Evolutionary conservation across 495 filamentous ascomycete species (phyloP).

Genomic region (Polyplosphaeria fusca): DNA sequence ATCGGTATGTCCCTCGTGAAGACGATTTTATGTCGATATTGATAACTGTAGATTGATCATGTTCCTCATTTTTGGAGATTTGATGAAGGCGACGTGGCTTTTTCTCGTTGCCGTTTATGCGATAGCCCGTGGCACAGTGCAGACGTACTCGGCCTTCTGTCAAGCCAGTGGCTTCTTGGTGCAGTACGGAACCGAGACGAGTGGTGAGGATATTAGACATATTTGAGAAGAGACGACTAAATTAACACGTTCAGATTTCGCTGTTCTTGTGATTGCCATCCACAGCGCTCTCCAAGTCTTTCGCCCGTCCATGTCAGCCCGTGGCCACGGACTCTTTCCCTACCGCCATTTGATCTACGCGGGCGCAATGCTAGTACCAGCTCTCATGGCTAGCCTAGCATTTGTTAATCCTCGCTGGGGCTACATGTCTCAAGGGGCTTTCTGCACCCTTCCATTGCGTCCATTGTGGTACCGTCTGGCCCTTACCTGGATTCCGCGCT

Average conservation of each 20-base stretch:
- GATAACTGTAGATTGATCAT: constrained; percentile 35
- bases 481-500: constrained; percentile 69
- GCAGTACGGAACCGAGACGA: constrained; percentile 61
- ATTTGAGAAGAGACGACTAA: not conserved
- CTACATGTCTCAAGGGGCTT: constrained; percentile 59
- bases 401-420: constrained; percentile 55
- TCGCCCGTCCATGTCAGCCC: constrained; percentile 44
- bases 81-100: constrained; percentile 65
- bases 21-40: not conserved
- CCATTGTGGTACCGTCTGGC: constrained; percentile 61
- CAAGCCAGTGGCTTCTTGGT: constrained; percentile 66
- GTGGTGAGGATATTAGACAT: constrained; percentile 45
- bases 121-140: constrained; percentile 45
- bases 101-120: constrained; percentile 59
- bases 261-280: constrained; percentile 66
- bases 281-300: constrained; percentile 70
- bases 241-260: constrained; percentile 50
- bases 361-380: constrained; percentile 55
- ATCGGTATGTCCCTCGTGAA: constrained; percentile 53
- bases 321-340: constrained; percentile 61
- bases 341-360: constrained; percentile 57
- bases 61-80: constrained; percentile 65
- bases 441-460: constrained; percentile 63
- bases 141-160: constrained; percentile 56
- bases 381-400: constrained; percentile 57